Conservation (phyloP, 2,329 filamentous ascomycete species). For the Trichoderma koningiopsis region DNA sequence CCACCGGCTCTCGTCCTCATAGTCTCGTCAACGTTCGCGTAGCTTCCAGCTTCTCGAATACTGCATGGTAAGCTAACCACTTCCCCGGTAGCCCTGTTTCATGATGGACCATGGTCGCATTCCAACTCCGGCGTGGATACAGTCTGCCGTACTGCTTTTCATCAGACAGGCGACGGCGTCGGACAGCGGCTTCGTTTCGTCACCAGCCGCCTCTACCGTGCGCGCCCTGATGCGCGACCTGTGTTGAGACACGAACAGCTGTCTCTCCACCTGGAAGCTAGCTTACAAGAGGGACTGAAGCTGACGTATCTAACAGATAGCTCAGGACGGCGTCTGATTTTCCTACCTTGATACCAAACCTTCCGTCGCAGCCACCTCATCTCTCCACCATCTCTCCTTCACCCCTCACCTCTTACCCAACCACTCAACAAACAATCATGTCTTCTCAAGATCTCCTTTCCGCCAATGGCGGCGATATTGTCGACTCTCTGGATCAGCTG, state of each 20-base stretch:
- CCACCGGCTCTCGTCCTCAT: background rate
- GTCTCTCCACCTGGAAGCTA: background rate
- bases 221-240: constrained; percentile 15
- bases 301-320: constrained; percentile 1
- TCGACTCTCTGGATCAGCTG: constrained; percentile 65
- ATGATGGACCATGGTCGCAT: background rate
- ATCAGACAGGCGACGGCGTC: background rate
- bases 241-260: background rate
- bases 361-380: constrained; percentile 14
- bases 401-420: background rate
- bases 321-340: constrained; percentile 1
- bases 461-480: constrained; percentile 62
- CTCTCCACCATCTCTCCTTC: constrained; percentile 10
- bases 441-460: constrained; percentile 59
- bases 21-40: constrained; percentile 14
- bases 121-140: background rate
- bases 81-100: background rate
- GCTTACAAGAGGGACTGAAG: background rate
- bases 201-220: constrained; percentile 12
- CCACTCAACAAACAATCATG: constrained; percentile 50
- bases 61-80: background rate
- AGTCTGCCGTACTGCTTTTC: background rate
- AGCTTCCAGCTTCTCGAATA: background rate
- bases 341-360: constrained; percentile 1
- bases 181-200: constrained; percentile 15